Evolutionary conservation across 2,329 filamentous ascomycete genomes (phyloP).

Genomic region (Sarocladium brachiariae): DNA sequence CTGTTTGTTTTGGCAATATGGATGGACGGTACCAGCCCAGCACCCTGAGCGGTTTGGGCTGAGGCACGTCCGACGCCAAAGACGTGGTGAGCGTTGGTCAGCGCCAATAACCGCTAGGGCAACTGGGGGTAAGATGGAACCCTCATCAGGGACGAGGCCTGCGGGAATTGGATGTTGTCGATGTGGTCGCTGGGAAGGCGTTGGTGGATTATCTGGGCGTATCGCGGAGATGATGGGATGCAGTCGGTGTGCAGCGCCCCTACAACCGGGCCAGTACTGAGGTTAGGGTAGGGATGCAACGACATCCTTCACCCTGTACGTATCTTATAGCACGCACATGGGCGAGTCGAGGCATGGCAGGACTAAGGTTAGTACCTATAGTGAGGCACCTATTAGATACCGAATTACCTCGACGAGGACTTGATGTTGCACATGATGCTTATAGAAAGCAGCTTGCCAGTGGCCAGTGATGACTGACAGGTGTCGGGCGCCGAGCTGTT

Average conservation of each 20-base stretch:
- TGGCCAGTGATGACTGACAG: slow-evolving; percentile 1
- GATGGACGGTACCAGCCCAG: neutral
- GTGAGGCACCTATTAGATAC: no score
- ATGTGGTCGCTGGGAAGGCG: no score
- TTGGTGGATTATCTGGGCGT: no score
- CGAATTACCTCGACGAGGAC: neutral
- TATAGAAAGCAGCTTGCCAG: neutral
- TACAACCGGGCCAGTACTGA: no score
- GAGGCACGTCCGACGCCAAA: neutral
- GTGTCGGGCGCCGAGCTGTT: neutral
- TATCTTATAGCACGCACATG: no score
- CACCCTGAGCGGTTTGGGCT: neutral
- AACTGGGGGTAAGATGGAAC: neutral
- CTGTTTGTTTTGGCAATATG: slow-evolving; percentile 4
- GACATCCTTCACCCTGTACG: no score
- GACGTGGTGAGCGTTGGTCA: neutral
- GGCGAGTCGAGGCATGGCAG: no score
- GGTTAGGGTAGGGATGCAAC: neutral
- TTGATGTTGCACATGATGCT: neutral
- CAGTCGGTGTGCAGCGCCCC: neutral
- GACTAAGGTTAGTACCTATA: neutral
- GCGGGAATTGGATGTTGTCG: neutral
- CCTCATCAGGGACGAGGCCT: neutral
- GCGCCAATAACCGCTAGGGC: no score
- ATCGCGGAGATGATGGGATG: neutral